Evolutionary conservation across 768 basidiomycete species (phyloP).

Genomic region (Tricholoma sp.): DNA sequence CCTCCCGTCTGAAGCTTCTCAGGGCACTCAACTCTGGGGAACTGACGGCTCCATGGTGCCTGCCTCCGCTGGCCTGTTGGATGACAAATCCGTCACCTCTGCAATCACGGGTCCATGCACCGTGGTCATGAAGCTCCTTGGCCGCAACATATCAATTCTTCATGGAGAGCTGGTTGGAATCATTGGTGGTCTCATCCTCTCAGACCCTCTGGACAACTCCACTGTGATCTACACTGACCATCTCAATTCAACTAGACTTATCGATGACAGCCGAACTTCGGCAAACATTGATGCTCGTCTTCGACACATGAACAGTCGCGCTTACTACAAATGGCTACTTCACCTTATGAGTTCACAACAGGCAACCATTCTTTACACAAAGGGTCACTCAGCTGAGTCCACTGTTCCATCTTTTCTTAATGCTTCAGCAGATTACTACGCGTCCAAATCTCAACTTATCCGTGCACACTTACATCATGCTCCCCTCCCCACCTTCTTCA

Average conservation of each 20-base stretch:
- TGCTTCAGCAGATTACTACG: too few species aligned
- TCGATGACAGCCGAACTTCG: constrained; percentile 12
- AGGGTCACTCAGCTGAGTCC: constrained; percentile 5
- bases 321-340: constrained; percentile 21
- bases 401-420: too few species aligned
- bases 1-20: not conserved
- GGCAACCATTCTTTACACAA: not conserved
- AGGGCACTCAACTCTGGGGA: constrained; percentile 10
- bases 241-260: constrained; percentile 14
- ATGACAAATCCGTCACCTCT: constrained; percentile 15
- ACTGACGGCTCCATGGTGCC: constrained; percentile 23
- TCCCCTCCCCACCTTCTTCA: not conserved
- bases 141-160: constrained; percentile 16
- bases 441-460: too few species aligned
- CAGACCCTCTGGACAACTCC: too few species aligned
- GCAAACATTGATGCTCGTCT: constrained; percentile 5
- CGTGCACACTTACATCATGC: not conserved
- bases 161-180: constrained; percentile 18
- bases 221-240: too few species aligned
- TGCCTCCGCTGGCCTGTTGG: constrained; percentile 12
- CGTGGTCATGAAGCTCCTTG: constrained; percentile 10
- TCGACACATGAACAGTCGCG: constrained; percentile 17
- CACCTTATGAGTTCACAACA: not conserved
- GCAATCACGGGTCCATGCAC: constrained; percentile 11
- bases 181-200: too few species aligned